A percentile compares a stretch with the other conserved stretches of the same genome.
These are phyloP conservation scores for Crucibulum laeve DNA, from an alignment of 768 basidiomycete species.

Conservation along the genomic window DNA sequence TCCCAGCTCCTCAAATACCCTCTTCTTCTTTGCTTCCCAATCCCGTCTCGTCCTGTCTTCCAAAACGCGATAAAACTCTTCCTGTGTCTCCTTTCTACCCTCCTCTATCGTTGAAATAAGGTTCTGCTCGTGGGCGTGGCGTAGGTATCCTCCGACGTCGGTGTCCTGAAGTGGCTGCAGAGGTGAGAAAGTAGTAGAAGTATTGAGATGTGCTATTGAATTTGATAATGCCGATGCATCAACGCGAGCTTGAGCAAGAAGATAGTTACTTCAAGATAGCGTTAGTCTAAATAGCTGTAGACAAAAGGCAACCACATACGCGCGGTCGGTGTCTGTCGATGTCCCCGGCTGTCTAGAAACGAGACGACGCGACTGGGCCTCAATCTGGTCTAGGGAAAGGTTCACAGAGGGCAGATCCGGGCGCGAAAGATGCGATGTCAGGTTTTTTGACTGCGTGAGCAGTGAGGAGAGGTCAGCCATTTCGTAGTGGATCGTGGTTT, in stretches of 20 bases:
- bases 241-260: slow-evolving; percentile 91
- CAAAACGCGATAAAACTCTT: slow-evolving; percentile 78
- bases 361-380: slow-evolving; percentile 84
- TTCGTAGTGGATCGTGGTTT: background rate
- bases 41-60: slow-evolving; percentile 72
- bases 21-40: slow-evolving; percentile 89
- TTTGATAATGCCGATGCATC: slow-evolving; percentile 85
- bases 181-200: slow-evolving; percentile 79
- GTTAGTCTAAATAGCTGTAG: slow-evolving; percentile 1
- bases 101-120: slow-evolving; percentile 94
- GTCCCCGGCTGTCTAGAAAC: slow-evolving; percentile 66
- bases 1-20: slow-evolving; percentile 87
- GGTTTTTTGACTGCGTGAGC: slow-evolving; percentile 62
- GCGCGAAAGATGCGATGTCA: slow-evolving; percentile 72
- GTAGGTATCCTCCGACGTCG: slow-evolving; percentile 89
- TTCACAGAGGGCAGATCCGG: slow-evolving; percentile 86
- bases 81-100: slow-evolving; percentile 77
- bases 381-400: slow-evolving; percentile 92
- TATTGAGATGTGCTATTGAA: slow-evolving; percentile 81
- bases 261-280: slow-evolving; percentile 61
- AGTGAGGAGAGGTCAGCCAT: slow-evolving; percentile 64
- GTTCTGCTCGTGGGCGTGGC: slow-evolving; percentile 93
- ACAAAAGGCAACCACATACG: slow-evolving; percentile 39
- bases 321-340: slow-evolving; percentile 66
- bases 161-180: slow-evolving; percentile 93